These are phyloP conservation scores for Dictyostelium capitatum DNA, from an alignment of 78 protist genomes.

Conservation along the genomic window DNA sequence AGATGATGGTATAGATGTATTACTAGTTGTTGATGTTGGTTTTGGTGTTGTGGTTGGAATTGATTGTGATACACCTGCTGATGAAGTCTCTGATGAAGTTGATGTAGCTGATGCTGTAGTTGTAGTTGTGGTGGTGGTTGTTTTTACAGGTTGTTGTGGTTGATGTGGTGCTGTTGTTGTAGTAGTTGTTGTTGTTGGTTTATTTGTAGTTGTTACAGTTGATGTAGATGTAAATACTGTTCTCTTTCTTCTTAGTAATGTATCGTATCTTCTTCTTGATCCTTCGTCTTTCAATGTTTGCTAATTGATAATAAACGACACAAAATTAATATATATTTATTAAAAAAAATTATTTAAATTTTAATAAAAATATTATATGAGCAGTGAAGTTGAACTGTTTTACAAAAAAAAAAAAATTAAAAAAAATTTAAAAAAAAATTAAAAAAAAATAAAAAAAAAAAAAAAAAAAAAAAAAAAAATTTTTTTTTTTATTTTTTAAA, in stretches of 20 bases:
- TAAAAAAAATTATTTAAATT: no score
- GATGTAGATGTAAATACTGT: not conserved
- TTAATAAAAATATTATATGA: not conserved
- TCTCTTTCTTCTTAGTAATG: not conserved
- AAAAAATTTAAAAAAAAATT: not conserved
- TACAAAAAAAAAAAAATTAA: not conserved
- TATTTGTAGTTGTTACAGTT: not conserved
- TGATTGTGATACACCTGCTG: not conserved
- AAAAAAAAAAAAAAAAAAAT: not conserved
- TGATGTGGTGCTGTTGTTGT: not conserved
- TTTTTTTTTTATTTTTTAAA: not conserved
- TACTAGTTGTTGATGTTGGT: not conserved
- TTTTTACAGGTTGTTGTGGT: not conserved
- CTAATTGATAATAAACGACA: not conserved
- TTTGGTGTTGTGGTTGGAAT: not conserved
- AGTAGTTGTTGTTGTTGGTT: not conserved
- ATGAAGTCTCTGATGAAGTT: not conserved
- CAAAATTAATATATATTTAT: not conserved
- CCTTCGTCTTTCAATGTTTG: conserved; percentile 3
- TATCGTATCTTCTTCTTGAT: conserved; percentile 11
- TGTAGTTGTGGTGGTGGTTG: not conserved
- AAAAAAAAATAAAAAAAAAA: not conserved
- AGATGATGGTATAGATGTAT: not conserved
- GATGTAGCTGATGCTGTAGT: not conserved
- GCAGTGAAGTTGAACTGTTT: not conserved